Evolutionary conservation across 257 asterid genomes (phyloP).

Genomic region (Paulownia fortunei): DNA sequence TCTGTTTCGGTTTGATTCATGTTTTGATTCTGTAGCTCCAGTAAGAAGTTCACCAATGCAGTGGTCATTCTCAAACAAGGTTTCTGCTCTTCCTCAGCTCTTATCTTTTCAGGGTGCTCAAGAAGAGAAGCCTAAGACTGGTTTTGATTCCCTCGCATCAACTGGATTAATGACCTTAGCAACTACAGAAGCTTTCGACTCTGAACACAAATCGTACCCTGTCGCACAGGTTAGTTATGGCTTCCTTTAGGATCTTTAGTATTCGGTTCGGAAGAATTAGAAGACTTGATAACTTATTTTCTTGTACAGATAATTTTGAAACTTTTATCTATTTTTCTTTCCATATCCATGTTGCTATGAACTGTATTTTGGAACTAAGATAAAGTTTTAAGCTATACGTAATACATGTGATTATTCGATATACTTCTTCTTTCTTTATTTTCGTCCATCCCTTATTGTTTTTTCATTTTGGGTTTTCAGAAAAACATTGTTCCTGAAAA

Average conservation of each 20-base stretch:
- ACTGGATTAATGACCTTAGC: conserved; percentile 61
- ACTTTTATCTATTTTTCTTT: background rate
- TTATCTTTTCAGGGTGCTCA: conserved; percentile 51
- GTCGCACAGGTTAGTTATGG: conserved; percentile 49
- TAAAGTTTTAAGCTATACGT: background rate
- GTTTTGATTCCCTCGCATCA: conserved; percentile 71
- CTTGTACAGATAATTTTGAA: background rate
- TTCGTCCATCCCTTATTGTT: background rate
- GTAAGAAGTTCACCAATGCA: conserved; percentile 60
- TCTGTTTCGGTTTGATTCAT: background rate
- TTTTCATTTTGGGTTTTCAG: conserved; percentile 41
- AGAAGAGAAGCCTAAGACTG: conserved; percentile 53
- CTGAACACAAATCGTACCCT: conserved; percentile 39
- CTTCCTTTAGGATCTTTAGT: background rate
- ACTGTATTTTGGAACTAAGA: background rate
- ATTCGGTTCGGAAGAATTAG: background rate
- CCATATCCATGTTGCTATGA: background rate
- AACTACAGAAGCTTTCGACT: conserved; percentile 49
- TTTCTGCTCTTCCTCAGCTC: conserved; percentile 51
- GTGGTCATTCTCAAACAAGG: conserved; percentile 69
- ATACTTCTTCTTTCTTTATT: background rate
- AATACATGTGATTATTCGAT: background rate
- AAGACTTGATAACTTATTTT: background rate
- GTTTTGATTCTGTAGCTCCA: conserved; percentile 51
- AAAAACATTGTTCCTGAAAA: conserved; percentile 48